Base-by-base conservation (phyloP, 129 eudicot species). In the Arctium minus region DNA sequence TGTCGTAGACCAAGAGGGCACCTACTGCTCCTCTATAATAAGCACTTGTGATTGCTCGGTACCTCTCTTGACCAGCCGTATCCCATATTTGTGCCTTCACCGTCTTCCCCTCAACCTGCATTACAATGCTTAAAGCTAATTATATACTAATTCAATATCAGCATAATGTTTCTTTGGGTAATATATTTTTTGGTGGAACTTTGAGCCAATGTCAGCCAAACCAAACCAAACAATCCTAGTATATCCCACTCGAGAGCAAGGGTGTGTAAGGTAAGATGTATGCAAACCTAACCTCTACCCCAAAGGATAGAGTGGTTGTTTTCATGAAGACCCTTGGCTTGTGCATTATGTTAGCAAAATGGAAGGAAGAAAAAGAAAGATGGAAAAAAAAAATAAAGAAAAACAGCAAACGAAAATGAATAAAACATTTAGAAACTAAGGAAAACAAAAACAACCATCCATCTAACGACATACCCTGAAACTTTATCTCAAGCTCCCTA, bases 11-110 rank as follows among this genome's bases (percentile, higher is more conserved):
- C 79, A 92, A 71, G 46, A 94, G 91, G 0, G 94, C 97, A 3
- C 98, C 94, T 0, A 94, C 94, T 3, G 98, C 93, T 18, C 97
- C 97, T 75, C 93, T 88, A 72, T 94, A 92, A 74, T 94, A 92
- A 1, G 97, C 97, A 72, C 94, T 93, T 48, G 97, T 90, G 84
- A 91, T 93, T 68, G 98, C 98, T 60, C 98, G 83, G 85, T 93
- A 93, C 73, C 98, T 89, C 79, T 93, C 98, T 84, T 93, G 97
- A 40, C 98, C 98, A 0, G 97, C 98, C 22, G 97, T 93, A 89
- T 93, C 98, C 98, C 98, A 93, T 90, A 93, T 93, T 78, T 93
- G 98, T 38, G 98, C 98, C 78, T 91, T 91, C 76, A 91, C 97
- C 1, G 94, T 89, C 85, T 93, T 93, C 69, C 98, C 98, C 38